Percentiles rank a stretch among this genome's conserved stretches.
Conservation (phyloP, 495 filamentous ascomycete species). For the Podospora appendiculata region DNA sequence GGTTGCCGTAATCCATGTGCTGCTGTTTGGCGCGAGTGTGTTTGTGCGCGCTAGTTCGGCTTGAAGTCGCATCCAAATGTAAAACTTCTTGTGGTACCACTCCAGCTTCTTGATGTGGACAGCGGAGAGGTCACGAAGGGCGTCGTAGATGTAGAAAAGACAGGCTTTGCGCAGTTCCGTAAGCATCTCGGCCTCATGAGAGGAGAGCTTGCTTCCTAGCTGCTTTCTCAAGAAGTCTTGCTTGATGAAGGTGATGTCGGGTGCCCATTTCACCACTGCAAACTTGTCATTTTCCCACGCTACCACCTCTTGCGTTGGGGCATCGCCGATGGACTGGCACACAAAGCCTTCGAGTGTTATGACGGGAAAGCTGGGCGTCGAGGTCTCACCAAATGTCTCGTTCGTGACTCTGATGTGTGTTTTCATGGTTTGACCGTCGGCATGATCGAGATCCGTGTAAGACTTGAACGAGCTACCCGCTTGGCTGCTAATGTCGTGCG, state of each 20-base stretch:
- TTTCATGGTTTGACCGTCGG: slow-evolving; percentile 13
- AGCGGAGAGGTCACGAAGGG: slow-evolving; percentile 10
- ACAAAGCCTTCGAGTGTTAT: slow-evolving; percentile 16
- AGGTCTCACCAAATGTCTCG: neutral
- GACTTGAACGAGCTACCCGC: slow-evolving; percentile 14
- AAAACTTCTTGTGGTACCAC: slow-evolving; percentile 22
- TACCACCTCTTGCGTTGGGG: neutral
- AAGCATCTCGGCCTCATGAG: slow-evolving; percentile 13
- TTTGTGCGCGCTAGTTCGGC: slow-evolving; percentile 15
- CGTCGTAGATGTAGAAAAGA: slow-evolving; percentile 19
- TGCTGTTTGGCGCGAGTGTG: slow-evolving; percentile 15
- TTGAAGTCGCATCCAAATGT: slow-evolving; percentile 25
- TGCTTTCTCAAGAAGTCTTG: slow-evolving; percentile 9
- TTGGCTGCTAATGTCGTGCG: slow-evolving; percentile 8
- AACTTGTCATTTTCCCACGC: slow-evolving; percentile 18
- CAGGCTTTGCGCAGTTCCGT: slow-evolving; percentile 21
- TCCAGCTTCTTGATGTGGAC: slow-evolving; percentile 10
- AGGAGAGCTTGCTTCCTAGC: slow-evolving; percentile 13
- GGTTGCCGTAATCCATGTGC: slow-evolving; percentile 5
- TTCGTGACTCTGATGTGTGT: slow-evolving; percentile 10
- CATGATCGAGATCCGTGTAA: slow-evolving; percentile 11
- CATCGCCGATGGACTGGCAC: slow-evolving; percentile 18
- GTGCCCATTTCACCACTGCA: slow-evolving; percentile 14
- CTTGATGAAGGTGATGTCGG: slow-evolving; percentile 18
- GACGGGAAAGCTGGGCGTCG: neutral